These are phyloP conservation scores for Phytophthora europaea DNA, from an alignment of 352 stramenopile species.

Conservation along the genomic window DNA sequence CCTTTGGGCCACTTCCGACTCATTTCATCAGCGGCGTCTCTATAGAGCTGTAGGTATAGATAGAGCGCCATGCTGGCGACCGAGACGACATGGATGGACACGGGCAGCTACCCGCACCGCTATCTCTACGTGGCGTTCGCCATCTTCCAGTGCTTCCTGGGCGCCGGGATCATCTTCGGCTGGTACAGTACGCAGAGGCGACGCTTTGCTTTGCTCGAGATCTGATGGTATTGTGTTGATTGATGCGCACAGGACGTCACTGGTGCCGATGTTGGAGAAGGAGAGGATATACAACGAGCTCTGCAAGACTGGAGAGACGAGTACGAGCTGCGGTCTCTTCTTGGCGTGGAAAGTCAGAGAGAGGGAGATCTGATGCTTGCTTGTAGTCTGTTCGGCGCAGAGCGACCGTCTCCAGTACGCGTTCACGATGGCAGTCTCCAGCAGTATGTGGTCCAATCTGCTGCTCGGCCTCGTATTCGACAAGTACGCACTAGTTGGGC, in stretches of 20 bases:
- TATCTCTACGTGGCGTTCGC: constrained; percentile 61
- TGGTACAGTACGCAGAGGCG: constrained; percentile 40
- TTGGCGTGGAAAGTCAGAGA: not conserved
- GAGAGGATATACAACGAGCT: constrained; percentile 69
- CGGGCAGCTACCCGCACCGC: constrained; percentile 39
- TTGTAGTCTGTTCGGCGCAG: constrained; percentile 60
- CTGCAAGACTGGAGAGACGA: constrained; percentile 46
- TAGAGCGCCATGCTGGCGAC: constrained; percentile 27
- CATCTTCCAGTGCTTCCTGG: constrained; percentile 73
- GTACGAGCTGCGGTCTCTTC: constrained; percentile 33
- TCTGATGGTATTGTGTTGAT: constrained; percentile 1
- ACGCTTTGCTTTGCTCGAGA: constrained; percentile 9
- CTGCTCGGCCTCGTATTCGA: constrained; percentile 72
- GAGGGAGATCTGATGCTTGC: constrained; percentile 1
- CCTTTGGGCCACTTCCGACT: constrained; percentile 16
- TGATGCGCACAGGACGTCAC: constrained; percentile 49
- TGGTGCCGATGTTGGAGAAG: constrained; percentile 67
- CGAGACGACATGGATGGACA: constrained; percentile 44
- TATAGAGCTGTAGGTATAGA: not conserved
- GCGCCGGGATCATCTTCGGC: constrained; percentile 69
- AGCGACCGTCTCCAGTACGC: constrained; percentile 68
- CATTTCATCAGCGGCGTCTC: not conserved
- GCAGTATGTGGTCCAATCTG: constrained; percentile 74
- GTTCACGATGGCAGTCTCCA: constrained; percentile 69
- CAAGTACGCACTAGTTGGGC: constrained; percentile 32